phyloP scores from a whole-genome alignment of 2,329 filamentous ascomycete genomes.

The Colletotrichum gloeosporioides region DNA sequence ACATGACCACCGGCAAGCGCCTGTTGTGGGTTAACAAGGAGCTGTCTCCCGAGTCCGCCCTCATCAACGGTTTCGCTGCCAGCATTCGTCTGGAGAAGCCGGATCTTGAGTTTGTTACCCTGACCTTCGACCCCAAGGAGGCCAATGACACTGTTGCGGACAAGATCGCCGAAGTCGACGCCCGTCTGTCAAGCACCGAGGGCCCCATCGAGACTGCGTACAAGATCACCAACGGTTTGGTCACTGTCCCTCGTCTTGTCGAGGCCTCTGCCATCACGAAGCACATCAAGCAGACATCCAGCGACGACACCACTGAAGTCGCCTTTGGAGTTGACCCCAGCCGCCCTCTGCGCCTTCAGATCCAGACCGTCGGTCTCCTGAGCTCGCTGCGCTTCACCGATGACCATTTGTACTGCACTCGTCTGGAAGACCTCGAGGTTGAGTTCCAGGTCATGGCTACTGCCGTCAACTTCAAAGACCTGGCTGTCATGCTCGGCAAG shows the following conservation, averaged over 20 bases:
- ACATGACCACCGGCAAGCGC: background rate
- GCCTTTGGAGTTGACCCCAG: background rate
- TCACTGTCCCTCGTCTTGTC: constrained; percentile 21
- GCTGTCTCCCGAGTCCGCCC: background rate
- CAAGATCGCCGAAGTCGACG: background rate
- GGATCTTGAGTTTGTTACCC: background rate
- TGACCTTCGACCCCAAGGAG: background rate
- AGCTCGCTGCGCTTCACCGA: constrained; percentile 29
- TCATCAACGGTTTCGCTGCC: constrained; percentile 7
- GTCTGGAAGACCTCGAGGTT: constrained; percentile 14
- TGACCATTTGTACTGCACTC: constrained; percentile 10
- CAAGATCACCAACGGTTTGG: background rate
- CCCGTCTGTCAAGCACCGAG: background rate
- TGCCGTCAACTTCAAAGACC: constrained; percentile 31
- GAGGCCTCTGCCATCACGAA: constrained; percentile 18
- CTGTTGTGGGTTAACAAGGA: constrained; percentile 5
- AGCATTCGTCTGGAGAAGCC: background rate
- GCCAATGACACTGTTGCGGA: background rate
- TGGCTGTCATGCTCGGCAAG: constrained; percentile 30
- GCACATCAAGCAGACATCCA: background rate
- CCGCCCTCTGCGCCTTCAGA: constrained; percentile 22
- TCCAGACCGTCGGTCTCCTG: constrained; percentile 26
- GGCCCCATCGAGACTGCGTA: background rate
- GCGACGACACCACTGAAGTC: constrained; percentile 6
- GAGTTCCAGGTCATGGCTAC: constrained; percentile 31